Conservation (phyloP, 345 rosid genomes). For the Garcia nutans region DNA sequence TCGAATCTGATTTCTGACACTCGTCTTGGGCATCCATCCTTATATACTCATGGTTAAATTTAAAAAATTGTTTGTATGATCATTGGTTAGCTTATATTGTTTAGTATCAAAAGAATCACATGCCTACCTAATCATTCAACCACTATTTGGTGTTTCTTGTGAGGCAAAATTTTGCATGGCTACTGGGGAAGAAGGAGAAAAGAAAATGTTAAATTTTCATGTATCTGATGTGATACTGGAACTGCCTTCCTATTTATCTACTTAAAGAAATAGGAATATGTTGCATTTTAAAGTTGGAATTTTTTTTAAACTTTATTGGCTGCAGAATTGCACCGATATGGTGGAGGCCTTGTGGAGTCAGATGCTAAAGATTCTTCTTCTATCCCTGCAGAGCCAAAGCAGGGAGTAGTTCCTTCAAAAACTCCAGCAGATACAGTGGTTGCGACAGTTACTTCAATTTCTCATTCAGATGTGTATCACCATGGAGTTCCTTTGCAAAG, state of each 20-base stretch:
- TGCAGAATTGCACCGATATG: constrained; percentile 86
- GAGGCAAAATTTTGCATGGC: not conserved
- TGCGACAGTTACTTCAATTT: constrained; percentile 44
- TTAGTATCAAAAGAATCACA: not conserved
- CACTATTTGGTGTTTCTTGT: not conserved
- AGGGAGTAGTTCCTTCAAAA: constrained; percentile 56
- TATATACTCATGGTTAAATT: not conserved
- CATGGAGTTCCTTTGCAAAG: constrained; percentile 75
- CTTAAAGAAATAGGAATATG: not conserved
- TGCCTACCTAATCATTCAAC: not conserved
- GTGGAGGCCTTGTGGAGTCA: constrained; percentile 68
- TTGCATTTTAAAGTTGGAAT: constrained; percentile 7
- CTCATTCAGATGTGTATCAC: constrained; percentile 61
- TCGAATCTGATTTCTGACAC: not conserved
- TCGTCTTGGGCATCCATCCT: not conserved
- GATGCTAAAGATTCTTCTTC: constrained; percentile 59
- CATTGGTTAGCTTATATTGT: not conserved
- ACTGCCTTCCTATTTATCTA: not conserved
- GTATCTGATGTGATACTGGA: not conserved
- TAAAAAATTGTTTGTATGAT: not conserved
- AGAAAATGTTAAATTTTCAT: not conserved
- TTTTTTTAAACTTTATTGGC: not conserved
- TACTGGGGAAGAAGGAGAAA: no score
- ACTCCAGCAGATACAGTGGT: constrained; percentile 46
- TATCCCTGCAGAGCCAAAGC: constrained; percentile 55